A percentile compares a stretch with the other conserved stretches of the same genome.
Conservation (phyloP, 345 rosid species). For the Lepidium didymum region DNA sequence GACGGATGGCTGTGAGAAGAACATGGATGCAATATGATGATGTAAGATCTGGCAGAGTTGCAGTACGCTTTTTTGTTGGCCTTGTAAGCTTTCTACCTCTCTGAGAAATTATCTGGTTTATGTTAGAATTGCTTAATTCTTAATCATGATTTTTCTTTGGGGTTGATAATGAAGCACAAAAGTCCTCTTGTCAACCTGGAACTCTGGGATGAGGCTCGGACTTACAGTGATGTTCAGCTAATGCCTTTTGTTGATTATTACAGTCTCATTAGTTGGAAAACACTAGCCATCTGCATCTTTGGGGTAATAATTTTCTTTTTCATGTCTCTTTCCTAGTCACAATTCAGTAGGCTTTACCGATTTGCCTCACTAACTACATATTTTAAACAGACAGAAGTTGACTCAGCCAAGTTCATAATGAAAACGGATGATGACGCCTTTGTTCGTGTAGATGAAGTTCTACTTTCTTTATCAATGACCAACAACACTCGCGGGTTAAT, state of each 20-base stretch:
- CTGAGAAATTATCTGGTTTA: not conserved
- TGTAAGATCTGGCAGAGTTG: slow-evolving; percentile 68
- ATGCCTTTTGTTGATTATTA: slow-evolving; percentile 99
- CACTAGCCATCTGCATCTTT: slow-evolving; percentile 88
- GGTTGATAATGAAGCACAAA: slow-evolving; percentile 71
- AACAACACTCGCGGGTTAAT: slow-evolving; percentile 62
- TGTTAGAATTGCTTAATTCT: not conserved
- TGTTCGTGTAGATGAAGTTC: slow-evolving; percentile 84
- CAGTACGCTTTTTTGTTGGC: slow-evolving; percentile 96
- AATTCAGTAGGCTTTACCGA: no score
- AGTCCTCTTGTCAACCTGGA: slow-evolving; percentile 81
- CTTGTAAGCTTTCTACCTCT: slow-evolving; percentile 52
- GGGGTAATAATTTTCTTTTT: slow-evolving; percentile 52
- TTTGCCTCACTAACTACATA: slow-evolving; percentile 21
- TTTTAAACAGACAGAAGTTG: slow-evolving; percentile 61
- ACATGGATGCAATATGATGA: slow-evolving; percentile 97
- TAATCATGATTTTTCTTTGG: not conserved
- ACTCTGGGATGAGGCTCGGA: slow-evolving; percentile 86
- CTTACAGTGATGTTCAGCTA: slow-evolving; percentile 82
- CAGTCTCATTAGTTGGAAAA: slow-evolving; percentile 94
- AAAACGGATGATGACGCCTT: slow-evolving; percentile 99
- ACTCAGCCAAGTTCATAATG: slow-evolving; percentile 78
- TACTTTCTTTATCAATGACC: slow-evolving; percentile 52
- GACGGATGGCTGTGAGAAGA: slow-evolving; percentile 94
- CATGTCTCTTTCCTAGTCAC: slow-evolving; percentile 3